phyloP scores from a whole-genome alignment of 2,329 filamentous ascomycete species.

The Penicillium sp. region DNA sequence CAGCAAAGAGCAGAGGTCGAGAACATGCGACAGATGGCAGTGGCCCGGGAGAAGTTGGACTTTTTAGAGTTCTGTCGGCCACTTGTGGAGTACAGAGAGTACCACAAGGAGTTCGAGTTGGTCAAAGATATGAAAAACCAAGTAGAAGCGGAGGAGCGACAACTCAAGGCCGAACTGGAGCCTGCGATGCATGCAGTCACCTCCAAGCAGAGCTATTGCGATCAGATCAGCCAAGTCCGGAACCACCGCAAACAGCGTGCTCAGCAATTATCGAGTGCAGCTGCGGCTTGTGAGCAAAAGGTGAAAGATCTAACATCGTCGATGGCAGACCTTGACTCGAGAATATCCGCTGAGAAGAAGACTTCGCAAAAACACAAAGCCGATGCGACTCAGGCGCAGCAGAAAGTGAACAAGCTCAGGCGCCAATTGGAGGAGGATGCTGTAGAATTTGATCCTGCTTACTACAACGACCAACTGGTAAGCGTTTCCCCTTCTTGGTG shows the following conservation, averaged over 20 bases:
- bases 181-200: constrained; percentile 71
- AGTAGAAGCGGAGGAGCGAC: constrained; percentile 59
- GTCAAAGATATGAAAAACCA: constrained; percentile 59
- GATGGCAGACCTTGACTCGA: constrained; percentile 39
- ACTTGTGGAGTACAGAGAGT: constrained; percentile 64
- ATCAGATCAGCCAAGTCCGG: constrained; percentile 58
- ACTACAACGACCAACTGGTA: constrained; percentile 74
- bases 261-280: constrained; percentile 54
- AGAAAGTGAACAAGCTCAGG: constrained; percentile 64
- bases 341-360: constrained; percentile 55
- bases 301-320: constrained; percentile 42
- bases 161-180: constrained; percentile 62
- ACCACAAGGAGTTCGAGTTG: constrained; percentile 50
- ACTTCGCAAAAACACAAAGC: constrained; percentile 54
- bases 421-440: constrained; percentile 64
- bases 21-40: constrained; percentile 72
- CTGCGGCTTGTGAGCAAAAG: constrained; percentile 43
- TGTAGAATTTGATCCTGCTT: constrained; percentile 66
- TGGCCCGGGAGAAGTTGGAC: constrained; percentile 64
- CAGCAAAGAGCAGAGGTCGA: constrained; percentile 80
- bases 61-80: constrained; percentile 67
- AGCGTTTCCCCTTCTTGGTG: constrained; percentile 34
- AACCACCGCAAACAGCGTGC: constrained; percentile 57
- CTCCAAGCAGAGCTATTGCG: constrained; percentile 66
- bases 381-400: constrained; percentile 54